These are phyloP conservation scores for Penicillium sp. DNA, from an alignment of 2,329 filamentous ascomycete species.

Conservation along the genomic window DNA sequence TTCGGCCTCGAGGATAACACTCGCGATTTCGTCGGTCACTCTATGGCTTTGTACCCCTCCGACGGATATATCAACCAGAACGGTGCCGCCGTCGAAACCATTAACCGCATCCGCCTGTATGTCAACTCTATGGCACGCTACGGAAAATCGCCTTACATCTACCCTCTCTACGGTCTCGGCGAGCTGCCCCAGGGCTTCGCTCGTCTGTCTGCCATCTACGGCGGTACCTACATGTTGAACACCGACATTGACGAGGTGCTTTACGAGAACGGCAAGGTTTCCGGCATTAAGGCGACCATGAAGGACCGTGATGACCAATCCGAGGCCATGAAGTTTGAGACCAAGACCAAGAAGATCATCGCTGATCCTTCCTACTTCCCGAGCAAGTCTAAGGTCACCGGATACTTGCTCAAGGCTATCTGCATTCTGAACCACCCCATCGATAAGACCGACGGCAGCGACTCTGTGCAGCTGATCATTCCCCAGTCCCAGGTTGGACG, in stretches of 20 bases:
- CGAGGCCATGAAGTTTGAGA: conserved; percentile 84
- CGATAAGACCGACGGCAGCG: conserved; percentile 80
- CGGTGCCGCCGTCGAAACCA: conserved; percentile 76
- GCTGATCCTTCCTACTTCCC: conserved; percentile 97
- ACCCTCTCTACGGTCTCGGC: conserved; percentile 94
- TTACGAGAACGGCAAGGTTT: conserved; percentile 80
- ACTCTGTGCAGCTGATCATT: conserved; percentile 94
- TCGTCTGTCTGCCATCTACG: conserved; percentile 95
- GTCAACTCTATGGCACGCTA: conserved; percentile 97
- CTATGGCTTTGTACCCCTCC: conserved; percentile 93
- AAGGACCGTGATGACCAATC: conserved; percentile 73
- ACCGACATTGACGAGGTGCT: conserved; percentile 86
- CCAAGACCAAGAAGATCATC: conserved; percentile 93
- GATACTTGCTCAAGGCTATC: conserved; percentile 92
- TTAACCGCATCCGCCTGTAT: conserved; percentile 91
- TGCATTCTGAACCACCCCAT: conserved; percentile 96
- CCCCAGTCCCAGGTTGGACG: conserved; percentile 95
- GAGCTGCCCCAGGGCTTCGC: conserved; percentile 98
- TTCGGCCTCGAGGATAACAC: conserved; percentile 88
- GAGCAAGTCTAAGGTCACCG: conserved; percentile 79
- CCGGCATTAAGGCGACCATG: conserved; percentile 97
- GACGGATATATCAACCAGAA: conserved; percentile 77
- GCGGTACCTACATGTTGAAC: conserved; percentile 99
- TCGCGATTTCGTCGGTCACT: conserved; percentile 94
- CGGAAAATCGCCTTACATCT: conserved; percentile 99